Base-by-base conservation (phyloP, 345 rosid species). In the Boechera retrofracta region DNA sequence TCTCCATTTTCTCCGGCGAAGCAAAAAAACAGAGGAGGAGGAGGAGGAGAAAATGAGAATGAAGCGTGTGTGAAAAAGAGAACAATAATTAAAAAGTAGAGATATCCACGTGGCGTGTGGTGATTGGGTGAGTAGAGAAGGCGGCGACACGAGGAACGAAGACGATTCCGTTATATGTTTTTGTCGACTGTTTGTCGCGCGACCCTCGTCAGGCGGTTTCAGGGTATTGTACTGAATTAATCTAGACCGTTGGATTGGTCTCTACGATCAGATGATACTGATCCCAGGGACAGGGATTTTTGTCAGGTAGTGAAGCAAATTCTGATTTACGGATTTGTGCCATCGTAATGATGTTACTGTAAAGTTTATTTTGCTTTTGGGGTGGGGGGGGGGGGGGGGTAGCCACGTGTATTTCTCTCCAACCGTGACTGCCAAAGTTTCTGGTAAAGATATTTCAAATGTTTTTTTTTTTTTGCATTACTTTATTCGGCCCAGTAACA, bases 61-160 rank as follows among this genome's bases (percentile, higher is more conserved):
- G 66, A 31, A 10, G 51, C 41, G 12, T 31, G 54, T 47, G 42
- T 7, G 21, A 42, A 12, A 7, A 15, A 2, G 28, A 29, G 11
- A n/a, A 21, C 24, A 21, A 21, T 21, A 21, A 49, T 2, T 4
- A 32, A 24, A 5, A 33, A 16, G 33, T 11, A 10, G 16, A 29
- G 33, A 55, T 8, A 2, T 52, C 65, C 84, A 76, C 82, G 88
- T 84, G 86, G 77, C 11, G 0, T 1, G 3, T 3, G 5, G 0
- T 44, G 62, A 81, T 24, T 45, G 65, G 75, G 49, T 5, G 18
- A 7, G 7, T 6, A 63, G 79, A 9, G 21, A 10, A 58, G 75
- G 80, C 83, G 84, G 86, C 82, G 64, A 78, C 82, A 60, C 80
- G 69, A 32, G 75, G 67, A 65, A 64, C 82, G 79, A 83, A 58